Base-by-base conservation (phyloP, 257 asterid genomes). In the Jacaranda copaia region DNA sequence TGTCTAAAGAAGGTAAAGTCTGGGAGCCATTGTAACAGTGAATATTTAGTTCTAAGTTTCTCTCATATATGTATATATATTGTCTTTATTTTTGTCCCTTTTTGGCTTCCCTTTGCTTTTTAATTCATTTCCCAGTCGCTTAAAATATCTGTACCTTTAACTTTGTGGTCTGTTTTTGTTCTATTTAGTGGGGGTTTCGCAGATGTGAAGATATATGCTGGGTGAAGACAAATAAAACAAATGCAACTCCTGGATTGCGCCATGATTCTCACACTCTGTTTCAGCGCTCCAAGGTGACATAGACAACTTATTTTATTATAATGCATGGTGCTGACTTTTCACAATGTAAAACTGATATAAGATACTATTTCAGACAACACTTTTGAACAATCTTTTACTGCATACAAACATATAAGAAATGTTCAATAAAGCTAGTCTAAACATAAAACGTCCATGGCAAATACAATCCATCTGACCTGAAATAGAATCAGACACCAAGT, bases 151-250 rank as follows among this genome's bases (percentile, higher is more conserved):
- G 52, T 60, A 6, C 14, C 75, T 15, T 70, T 63, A 4, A 11
- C 72, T 12, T 67, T 62, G 15, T 74, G 14, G 57, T 66, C 18
- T 74, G 10, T 73, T 77, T 75, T 75, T 77, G 53, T 72, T 78
- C 68, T 68, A 15, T 73, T 77, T 79, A 96, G 99, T 96, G 99
- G 99, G 99, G 99, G 80, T 96, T 96, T 82, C 96, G 99, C 73
- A 90, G 99, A 85, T 96, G 99, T 88, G 99, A 96, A 88, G 99
- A 96, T 83, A 93, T 96, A 85, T 96, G 98, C 85, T 96, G 99
- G 99, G 99, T 96, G 86, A 96, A 96, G 88, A 91, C 97, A 25
- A 96, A 96, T 84, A 96, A 96, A 84, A 85, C 88, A 57, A 96
- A 82, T 86, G 99, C 97, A 72, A 87, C 97, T 80, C 97, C 97